Conservation (phyloP, 139 green algal species). For the Coccomyxa sp. region DNA sequence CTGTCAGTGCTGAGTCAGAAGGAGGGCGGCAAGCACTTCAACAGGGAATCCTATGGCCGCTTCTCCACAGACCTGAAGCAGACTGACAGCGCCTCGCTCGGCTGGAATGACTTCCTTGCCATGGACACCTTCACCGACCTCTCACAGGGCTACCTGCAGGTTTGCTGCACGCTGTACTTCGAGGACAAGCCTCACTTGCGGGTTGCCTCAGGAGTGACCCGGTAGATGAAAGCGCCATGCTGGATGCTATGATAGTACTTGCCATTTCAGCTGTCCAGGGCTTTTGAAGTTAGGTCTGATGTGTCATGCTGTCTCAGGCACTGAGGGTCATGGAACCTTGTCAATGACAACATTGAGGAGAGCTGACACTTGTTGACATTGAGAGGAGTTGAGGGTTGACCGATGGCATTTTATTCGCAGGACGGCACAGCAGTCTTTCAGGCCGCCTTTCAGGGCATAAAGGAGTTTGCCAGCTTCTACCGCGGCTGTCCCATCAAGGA, state of each 20-base stretch:
- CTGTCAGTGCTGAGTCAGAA: slow-evolving; percentile 49
- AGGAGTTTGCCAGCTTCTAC: slow-evolving; percentile 51
- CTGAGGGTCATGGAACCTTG: too few relatives aligned
- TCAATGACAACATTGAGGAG: too few relatives aligned
- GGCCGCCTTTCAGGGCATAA: slow-evolving; percentile 60
- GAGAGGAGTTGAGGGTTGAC: too few relatives aligned
- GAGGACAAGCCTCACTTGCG: too few relatives aligned
- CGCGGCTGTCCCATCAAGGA: slow-evolving; percentile 1
- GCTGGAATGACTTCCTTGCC: slow-evolving; percentile 77
- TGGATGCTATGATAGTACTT: too few relatives aligned
- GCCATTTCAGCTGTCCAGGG: too few relatives aligned
- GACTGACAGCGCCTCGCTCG: slow-evolving; percentile 65
- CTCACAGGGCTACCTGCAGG: slow-evolving; percentile 19
- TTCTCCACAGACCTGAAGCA: slow-evolving; percentile 56
- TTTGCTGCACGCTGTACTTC: not conserved
- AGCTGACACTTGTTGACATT: too few relatives aligned
- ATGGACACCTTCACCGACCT: slow-evolving; percentile 42
- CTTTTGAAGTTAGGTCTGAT: too few relatives aligned
- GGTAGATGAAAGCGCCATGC: too few relatives aligned
- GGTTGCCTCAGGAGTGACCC: too few relatives aligned
- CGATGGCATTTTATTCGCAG: not conserved
- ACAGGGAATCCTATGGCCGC: slow-evolving; percentile 66
- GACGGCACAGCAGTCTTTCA: slow-evolving; percentile 29
- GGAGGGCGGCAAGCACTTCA: slow-evolving; percentile 36
- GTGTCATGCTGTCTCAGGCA: too few relatives aligned